Conservation (phyloP, 192 early-diverging fungal species). For the Allomyces macrogynus region DNA sequence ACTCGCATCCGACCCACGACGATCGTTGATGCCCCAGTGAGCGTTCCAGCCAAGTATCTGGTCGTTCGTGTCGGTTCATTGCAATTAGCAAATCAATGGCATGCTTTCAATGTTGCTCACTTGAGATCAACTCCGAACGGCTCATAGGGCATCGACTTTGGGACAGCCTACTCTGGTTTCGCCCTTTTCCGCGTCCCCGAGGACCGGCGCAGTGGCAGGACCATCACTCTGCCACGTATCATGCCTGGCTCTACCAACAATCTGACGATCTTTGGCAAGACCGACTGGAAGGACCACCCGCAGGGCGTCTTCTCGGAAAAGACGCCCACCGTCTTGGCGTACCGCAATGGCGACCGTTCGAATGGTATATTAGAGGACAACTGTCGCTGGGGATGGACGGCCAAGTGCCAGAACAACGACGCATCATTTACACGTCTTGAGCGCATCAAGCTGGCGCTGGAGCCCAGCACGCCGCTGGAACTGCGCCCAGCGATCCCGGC, state of each 20-base stretch:
- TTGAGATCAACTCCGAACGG: no score
- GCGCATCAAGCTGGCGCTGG: not conserved
- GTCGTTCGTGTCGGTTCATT: no score
- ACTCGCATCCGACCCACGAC: no score
- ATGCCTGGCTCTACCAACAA: not conserved
- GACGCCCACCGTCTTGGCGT: not conserved
- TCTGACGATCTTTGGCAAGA: not conserved
- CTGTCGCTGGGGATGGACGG: no score
- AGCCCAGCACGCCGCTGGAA: not conserved
- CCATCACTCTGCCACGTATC: not conserved
- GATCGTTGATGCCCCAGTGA: no score
- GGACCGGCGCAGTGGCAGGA: not conserved
- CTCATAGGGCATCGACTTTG: not conserved
- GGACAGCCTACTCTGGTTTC: not conserved
- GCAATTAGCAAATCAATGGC: no score
- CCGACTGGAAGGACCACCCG: not conserved
- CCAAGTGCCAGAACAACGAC: not conserved
- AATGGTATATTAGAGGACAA: not conserved
- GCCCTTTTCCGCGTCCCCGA: not conserved
- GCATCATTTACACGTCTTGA: not conserved
- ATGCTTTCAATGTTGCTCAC: no score
- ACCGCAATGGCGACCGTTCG: not conserved
- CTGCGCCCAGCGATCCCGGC: not conserved
- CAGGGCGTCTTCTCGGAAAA: not conserved
- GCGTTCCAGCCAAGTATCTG: no score